Evolutionary conservation across 2,329 filamentous ascomycete species (phyloP).

Genomic region (Ustulina deusta): DNA sequence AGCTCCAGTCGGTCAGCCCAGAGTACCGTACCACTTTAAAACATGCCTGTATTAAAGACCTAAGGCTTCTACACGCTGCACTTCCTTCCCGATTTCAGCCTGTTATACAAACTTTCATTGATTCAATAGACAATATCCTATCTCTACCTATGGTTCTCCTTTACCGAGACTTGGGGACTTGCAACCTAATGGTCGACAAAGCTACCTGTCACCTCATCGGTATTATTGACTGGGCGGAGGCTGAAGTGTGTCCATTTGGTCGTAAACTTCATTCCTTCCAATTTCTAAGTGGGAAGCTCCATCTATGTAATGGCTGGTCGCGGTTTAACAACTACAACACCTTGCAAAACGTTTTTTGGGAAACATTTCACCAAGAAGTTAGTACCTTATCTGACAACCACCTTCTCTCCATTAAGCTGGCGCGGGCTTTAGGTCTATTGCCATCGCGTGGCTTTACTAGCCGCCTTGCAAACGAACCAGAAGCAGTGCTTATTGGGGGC

Average conservation of each 20-base stretch:
- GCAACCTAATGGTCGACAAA: constrained; percentile 57
- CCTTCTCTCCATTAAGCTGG: constrained; percentile 48
- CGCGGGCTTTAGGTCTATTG: constrained; percentile 52
- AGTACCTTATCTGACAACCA: constrained; percentile 47
- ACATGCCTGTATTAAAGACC: constrained; percentile 26
- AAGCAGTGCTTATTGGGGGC: constrained; percentile 53
- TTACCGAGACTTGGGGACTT: constrained; percentile 54
- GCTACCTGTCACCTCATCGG: constrained; percentile 53
- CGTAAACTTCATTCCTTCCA: constrained; percentile 54
- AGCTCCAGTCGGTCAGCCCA: constrained; percentile 47
- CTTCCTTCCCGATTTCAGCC: constrained; percentile 54
- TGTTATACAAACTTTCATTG: constrained; percentile 49
- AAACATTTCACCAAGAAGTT: constrained; percentile 48
- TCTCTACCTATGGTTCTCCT: constrained; percentile 57
- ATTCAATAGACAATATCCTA: constrained; percentile 51
- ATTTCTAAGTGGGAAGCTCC: constrained; percentile 51
- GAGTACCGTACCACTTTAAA: constrained; percentile 44
- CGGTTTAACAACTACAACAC: constrained; percentile 52
- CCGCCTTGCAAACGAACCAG: constrained; percentile 53
- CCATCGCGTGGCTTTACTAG: constrained; percentile 54
- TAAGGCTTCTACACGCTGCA: constrained; percentile 19
- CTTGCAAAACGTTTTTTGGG: constrained; percentile 52
- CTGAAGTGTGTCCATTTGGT: constrained; percentile 56
- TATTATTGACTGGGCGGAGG: constrained; percentile 59
- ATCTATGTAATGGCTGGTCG: constrained; percentile 52